phyloP scores from a whole-genome alignment of 768 basidiomycete genomes.

The Austroboletus festivus region DNA sequence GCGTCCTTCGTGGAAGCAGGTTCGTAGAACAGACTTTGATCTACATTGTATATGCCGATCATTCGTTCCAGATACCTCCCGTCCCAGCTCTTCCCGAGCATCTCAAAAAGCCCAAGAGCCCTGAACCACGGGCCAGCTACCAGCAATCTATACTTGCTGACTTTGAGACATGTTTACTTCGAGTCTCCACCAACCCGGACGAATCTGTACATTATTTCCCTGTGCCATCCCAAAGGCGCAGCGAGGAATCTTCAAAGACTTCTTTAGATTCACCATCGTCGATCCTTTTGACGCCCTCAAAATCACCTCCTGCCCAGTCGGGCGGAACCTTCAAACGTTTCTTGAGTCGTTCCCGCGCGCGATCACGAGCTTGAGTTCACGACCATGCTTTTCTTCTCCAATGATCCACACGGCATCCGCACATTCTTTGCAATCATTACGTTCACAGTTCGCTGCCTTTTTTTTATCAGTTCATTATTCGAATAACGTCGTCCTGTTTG shows the following conservation, averaged over 20 bases:
- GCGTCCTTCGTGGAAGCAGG: conserved; percentile 13
- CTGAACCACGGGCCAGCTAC: conserved; percentile 23
- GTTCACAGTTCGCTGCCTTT: conserved; percentile 3
- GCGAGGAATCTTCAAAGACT: conserved; percentile 24
- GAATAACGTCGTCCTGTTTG: background rate
- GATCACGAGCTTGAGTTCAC: conserved; percentile 15
- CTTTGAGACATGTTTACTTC: conserved; percentile 29
- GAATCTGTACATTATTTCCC: conserved; percentile 35
- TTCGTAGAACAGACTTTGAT: conserved; percentile 10
- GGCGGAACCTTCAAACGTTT: conserved; percentile 19
- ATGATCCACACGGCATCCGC: conserved; percentile 7
- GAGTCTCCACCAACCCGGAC: conserved; percentile 23
- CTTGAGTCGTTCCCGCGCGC: conserved; percentile 19
- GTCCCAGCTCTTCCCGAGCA: conserved; percentile 29
- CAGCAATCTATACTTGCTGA: conserved; percentile 32
- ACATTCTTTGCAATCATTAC: conserved; percentile 7
- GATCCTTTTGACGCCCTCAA: conserved; percentile 21
- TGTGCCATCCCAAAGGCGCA: conserved; percentile 31
- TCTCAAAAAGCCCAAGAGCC: conserved; percentile 12
- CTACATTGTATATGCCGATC: conserved; percentile 1
- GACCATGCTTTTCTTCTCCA: background rate
- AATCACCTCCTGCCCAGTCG: conserved; percentile 21
- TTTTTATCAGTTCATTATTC: conserved; percentile 21
- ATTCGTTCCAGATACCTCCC: conserved; percentile 19
- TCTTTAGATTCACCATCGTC: conserved; percentile 31